phyloP scores from a whole-genome alignment of 441 rosid species.

The Hura crepitans region DNA sequence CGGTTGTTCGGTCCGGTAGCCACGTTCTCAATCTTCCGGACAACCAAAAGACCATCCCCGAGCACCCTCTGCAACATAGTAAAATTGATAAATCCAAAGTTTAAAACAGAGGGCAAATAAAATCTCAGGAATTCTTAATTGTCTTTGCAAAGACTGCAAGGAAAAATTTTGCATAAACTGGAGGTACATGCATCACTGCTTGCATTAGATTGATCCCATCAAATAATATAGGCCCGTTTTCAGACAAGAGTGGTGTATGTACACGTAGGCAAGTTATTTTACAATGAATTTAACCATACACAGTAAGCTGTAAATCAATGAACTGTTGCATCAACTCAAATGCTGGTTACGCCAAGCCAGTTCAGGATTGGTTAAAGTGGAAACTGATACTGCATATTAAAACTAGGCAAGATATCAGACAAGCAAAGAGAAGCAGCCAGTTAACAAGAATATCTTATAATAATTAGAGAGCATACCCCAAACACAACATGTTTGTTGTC shows the following conservation, averaged over 20 bases:
- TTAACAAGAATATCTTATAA: neutral
- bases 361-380: neutral
- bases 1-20: conserved; percentile 87
- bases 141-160: too few relatives aligned
- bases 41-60: conserved; percentile 82
- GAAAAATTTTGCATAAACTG: too few relatives aligned
- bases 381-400: neutral
- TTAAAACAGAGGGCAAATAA: neutral
- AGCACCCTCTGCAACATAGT: conserved; percentile 60
- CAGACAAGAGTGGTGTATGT: neutral
- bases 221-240: neutral
- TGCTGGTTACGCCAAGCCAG: neutral
- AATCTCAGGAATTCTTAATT: neutral
- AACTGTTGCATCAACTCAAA: neutral
- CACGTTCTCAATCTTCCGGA: conserved; percentile 87
- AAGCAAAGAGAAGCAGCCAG: neutral
- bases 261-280: neutral
- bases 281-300: neutral
- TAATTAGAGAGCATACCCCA: conserved; percentile 55
- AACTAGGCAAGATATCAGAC: neutral
- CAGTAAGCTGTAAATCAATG: neutral
- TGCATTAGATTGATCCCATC: neutral
- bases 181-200: too few relatives aligned
- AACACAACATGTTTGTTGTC: conserved; percentile 93
- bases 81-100: too few relatives aligned